Base-by-base conservation (phyloP, 1,284 basidiomycete species). In the Albatrellus sp. region DNA sequence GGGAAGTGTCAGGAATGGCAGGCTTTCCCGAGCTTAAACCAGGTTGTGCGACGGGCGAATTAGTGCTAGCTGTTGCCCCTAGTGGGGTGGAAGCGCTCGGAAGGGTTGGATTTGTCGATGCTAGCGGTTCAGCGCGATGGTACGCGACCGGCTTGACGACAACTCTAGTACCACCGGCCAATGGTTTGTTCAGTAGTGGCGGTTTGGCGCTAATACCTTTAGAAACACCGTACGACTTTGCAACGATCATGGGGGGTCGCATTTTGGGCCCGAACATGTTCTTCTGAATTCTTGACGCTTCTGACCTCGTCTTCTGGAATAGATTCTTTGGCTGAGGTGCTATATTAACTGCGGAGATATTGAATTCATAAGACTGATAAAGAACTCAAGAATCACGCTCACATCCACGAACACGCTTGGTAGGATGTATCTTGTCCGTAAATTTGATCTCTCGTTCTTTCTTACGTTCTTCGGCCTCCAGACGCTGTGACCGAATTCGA, bases 281-380 rank as follows among this genome's bases (percentile, higher is more conserved):
- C 56, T 73, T 76, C 57, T 78, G 77, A 37, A 80, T 60, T 55
- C 74, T 80, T 34, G 72, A 76, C 11, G 81, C 78, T 54, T 85
- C 78, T 30, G 67, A 66, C 48, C 72, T 71, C 7, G 84, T 80
- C 63, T 83, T 86, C 63, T 87, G 80, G 52, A 88, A 77, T 10
- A 88, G 65, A 9, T 77, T 71, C 63, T 79, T 85, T 14, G 78
- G 77, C 50, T 69, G 73, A 37, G 60, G 50, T 33, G 59, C 24
- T 24, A 24, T 24, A 7, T 7, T 49, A 24, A 59, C 77, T 80
- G 51, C 48, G 44, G 37, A 35, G 36, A 50, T 30, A 46, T 49
- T 36, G 37, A 42, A 20, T 12, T 43, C 48, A 31, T 28, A 11
- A 34, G 44, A 28, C 46, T 32, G 24, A 19, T 16, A 32, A 45